These are phyloP conservation scores for Beverwykella pulmonaria DNA, from an alignment of 495 filamentous ascomycete species.

Conservation along the genomic window DNA sequence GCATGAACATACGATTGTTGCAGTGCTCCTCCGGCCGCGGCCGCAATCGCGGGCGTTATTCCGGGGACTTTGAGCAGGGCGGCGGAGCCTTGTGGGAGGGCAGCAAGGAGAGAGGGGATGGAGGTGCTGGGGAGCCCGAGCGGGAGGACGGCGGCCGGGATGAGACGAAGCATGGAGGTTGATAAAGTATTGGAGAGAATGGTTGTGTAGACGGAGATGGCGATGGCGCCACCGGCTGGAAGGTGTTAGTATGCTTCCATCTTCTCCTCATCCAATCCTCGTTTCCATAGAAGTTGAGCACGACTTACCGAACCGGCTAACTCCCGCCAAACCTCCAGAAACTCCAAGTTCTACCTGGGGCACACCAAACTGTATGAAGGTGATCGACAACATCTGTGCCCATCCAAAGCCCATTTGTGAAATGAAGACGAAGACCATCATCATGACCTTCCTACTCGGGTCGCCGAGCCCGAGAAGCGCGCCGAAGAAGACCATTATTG, in stretches of 20 bases:
- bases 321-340: constrained; percentile 40
- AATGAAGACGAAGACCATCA: constrained; percentile 47
- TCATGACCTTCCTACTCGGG: constrained; percentile 40
- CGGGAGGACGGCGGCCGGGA: constrained; percentile 32
- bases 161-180: constrained; percentile 6
- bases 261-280: no score
- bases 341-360: constrained; percentile 43
- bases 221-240: constrained; percentile 41
- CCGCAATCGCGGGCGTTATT: constrained; percentile 24
- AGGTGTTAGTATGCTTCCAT: constrained; percentile 35
- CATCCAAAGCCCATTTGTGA: constrained; percentile 42
- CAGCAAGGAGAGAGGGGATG: constrained; percentile 21
- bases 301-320: constrained; percentile 41
- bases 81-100: constrained; percentile 19
- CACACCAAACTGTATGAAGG: constrained; percentile 41
- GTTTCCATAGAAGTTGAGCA: no score
- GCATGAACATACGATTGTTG: constrained; percentile 26
- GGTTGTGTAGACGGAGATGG: constrained; percentile 40
- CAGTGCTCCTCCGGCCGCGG: constrained; percentile 23
- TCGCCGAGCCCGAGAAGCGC: constrained; percentile 41
- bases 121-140: constrained; percentile 30
- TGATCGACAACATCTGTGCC: constrained; percentile 40
- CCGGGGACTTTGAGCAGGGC: constrained; percentile 27
- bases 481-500: constrained; percentile 41
- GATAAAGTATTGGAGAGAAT: constrained; percentile 31